Base-by-base conservation (phyloP, 257 asterid species). In the Primulina huaijiensis region DNA sequence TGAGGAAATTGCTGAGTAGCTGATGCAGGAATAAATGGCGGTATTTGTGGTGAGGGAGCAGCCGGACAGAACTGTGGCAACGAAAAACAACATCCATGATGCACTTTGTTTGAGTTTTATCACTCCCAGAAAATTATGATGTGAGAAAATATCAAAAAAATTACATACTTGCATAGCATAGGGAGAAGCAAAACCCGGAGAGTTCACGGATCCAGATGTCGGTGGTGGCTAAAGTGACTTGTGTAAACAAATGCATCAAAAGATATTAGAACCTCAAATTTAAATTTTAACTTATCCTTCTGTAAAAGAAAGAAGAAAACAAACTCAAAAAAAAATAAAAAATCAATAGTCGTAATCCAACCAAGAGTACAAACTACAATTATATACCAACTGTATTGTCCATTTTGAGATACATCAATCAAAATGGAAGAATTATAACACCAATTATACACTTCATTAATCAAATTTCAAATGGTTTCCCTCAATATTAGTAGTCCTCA, bases 131-230 rank as follows among this genome's bases (percentile, higher is more conserved):
- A 60, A 72, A 55, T n/a, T 70, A 57, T 57, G 14, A 33, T 57
- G 7, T 2, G 31, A 65, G 23, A 64, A 66, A 40, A 62, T 65
- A 74, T 2, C 19, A 69, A 63, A 9, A 9, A 34, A 21, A 56
- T 67, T 70, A 75, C 84, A 43, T 83, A 92, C 98, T 75, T 90
- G 97, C 89, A 90, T 84, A 55, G 86, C 82, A 78, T 78, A 92
- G 20, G 92, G 86, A 74, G 84, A 83, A 57, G 70, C 87, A 79
- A 72, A 88, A 77, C 70, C 76, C 75, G 83, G 97, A 61, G 95
- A 89, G 60, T 82, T 71, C 89, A 87, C 81, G 70, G 95, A 70
- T 72, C 89, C 95, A 78, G 87, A 82, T 57, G 84, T 74, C 62
- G 92, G 89, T 64, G 88, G 96, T 34, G 85, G 87, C 85, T 90